These are phyloP conservation scores for Candida peoriensis DNA, from an alignment of 805 yeast species.

Conservation along the genomic window DNA sequence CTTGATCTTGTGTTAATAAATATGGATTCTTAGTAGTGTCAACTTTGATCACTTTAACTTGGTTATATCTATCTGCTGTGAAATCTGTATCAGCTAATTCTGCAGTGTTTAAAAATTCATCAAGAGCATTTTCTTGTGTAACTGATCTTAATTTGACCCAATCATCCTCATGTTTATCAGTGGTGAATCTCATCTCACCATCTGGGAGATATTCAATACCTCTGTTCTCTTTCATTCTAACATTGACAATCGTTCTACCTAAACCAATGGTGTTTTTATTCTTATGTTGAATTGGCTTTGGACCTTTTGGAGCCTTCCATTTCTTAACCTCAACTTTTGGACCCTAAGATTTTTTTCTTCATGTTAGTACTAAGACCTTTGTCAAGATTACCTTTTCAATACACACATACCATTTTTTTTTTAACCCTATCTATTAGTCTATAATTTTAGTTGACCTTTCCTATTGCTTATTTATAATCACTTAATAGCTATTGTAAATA, in stretches of 20 bases:
- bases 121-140: conserved; percentile 89
- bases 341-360: conserved; percentile 10
- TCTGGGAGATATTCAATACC: conserved; percentile 73
- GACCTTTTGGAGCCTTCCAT: conserved; percentile 89
- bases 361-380: conserved; percentile 1
- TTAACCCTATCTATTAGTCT: not conserved
- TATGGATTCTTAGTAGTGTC: conserved; percentile 53
- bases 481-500: not conserved
- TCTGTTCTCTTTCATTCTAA: conserved; percentile 62
- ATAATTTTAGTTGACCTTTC: not conserved
- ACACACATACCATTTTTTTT: conserved; percentile 4
- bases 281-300: conserved; percentile 81
- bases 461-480: not conserved
- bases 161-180: conserved; percentile 73
- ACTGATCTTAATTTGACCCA: conserved; percentile 92
- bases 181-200: conserved; percentile 86
- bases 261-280: conserved; percentile 81
- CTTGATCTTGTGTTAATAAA: conserved; percentile 62
- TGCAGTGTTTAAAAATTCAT: conserved; percentile 93
- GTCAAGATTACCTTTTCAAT: too few species aligned
- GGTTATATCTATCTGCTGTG: conserved; percentile 81
- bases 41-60: conserved; percentile 78
- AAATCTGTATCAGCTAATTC: conserved; percentile 95
- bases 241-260: conserved; percentile 78
- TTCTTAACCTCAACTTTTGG: conserved; percentile 55